Evolutionary conservation across 495 filamentous ascomycete genomes (phyloP), one percentile per base, ranked within the genome.

Genomic region (Lentithecium fluviatile): DNA sequence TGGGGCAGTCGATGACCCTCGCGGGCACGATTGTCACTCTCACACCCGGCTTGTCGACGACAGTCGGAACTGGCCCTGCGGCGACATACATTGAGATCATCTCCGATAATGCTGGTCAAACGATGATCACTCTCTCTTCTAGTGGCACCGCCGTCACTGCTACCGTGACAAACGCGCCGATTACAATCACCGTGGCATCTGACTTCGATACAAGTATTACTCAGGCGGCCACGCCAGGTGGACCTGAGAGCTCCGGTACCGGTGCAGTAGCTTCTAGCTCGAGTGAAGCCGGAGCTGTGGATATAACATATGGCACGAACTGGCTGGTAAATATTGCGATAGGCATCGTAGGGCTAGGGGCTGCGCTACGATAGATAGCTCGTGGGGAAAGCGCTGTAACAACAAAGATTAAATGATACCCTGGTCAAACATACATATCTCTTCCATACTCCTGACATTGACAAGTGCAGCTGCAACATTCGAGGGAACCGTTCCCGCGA

Each of bases 41-140:
- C n/a, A 58, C 61, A 37, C 55, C 55, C 11, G 61, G 61, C 26
- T 47, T 64, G 19, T 58, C 61, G 1, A 64, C 61, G 4, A 59
- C 61, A 13, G 29, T 64, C n/a, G 54, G 55, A 3, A 25, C 36
- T 0, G 46, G 52, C 6, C 17, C 46, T 24, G 19, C 20, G 2
- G 21, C 42, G 6, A 64, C 61, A 15, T 51, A 47, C 13, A 25
- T 64, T 6, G 43, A 19, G 6, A 10, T 64, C 8, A 58, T 40
- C 6, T 58, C 61, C 15, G 32, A 64, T 24, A 21, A 17, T 25
- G 19, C 10, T 11, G 61, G 55, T 6, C 55, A 64, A 13, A 64
- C 61, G 25, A 55, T 59, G 4, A 51, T 64, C 7, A 47, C 57
- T 0, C 19, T 64, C 4, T 58, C 54, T 36, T 64, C 61, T 2